These are phyloP conservation scores for Aspergillus tanneri DNA, from an alignment of 2,329 filamentous ascomycete species.

Conservation along the genomic window DNA sequence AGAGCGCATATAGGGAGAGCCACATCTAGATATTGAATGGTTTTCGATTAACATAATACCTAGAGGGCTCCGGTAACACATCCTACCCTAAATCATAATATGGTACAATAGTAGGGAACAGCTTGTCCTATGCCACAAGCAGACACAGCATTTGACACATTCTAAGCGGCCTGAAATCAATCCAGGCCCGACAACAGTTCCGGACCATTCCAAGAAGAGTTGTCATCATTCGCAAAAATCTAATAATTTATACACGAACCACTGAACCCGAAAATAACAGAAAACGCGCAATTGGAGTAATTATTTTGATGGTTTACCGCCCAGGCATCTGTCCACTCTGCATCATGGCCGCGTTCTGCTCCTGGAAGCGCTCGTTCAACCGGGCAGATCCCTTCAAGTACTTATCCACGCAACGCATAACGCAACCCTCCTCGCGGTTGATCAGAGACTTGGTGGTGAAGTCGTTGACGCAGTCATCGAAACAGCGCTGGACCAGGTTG, in stretches of 20 bases:
- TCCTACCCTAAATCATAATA: too few relatives aligned
- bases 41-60: too few relatives aligned
- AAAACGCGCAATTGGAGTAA: background rate
- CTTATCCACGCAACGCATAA: constrained; percentile 94
- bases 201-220: constrained; percentile 1
- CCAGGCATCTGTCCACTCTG: constrained; percentile 56
- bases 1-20: too few relatives aligned
- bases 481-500: constrained; percentile 66
- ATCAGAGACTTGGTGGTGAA: constrained; percentile 96
- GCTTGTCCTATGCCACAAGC: too few relatives aligned
- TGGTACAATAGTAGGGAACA: too few relatives aligned
- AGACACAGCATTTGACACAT: too few relatives aligned
- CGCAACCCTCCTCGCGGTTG: constrained; percentile 83
- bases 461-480: constrained; percentile 95
- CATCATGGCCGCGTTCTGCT: constrained; percentile 68
- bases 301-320: constrained; percentile 25
- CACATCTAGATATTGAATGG: too few relatives aligned
- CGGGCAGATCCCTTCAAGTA: constrained; percentile 89
- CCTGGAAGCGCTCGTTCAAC: constrained; percentile 85
- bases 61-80: too few relatives aligned
- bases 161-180: too few relatives aligned
- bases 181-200: too few relatives aligned
- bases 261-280: constrained; percentile 8
- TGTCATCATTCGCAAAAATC: constrained; percentile 21
- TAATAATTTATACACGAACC: constrained; percentile 21